phyloP scores from a whole-genome alignment of 345 rosid species.

The Eucalyptus lansdowneana region DNA sequence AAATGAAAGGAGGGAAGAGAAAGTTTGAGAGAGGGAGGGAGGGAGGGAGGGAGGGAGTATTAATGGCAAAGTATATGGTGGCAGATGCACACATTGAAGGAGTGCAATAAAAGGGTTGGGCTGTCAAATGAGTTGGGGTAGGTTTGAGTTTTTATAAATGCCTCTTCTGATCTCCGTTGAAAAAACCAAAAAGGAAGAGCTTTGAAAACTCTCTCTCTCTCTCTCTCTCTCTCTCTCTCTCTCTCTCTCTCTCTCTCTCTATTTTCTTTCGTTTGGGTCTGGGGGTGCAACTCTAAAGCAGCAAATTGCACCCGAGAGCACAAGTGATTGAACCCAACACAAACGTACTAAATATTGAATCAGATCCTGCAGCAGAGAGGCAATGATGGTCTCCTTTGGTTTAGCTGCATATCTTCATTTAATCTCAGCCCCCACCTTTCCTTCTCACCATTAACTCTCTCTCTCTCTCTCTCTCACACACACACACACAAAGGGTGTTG shows the following conservation, averaged over 20 bases:
- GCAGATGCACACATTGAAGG: conserved; percentile 82
- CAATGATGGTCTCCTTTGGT: background rate
- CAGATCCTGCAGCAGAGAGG: background rate
- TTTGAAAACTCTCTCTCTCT: conserved; percentile 1
- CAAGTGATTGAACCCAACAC: background rate
- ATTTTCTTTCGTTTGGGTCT: background rate
- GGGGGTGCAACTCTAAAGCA: conserved; percentile 2
- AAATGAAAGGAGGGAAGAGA: conserved; percentile 26
- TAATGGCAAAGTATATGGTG: conserved; percentile 39
- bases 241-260: conserved; percentile 2
- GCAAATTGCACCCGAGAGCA: background rate
- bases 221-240: background rate
- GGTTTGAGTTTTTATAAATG: conserved; percentile 54
- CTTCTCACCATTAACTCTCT: background rate
- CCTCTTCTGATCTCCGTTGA: background rate
- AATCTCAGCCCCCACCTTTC: background rate
- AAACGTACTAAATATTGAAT: background rate
- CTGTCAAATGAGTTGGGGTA: conserved; percentile 43
- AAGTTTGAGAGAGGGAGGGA: background rate
- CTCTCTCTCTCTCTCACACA: background rate
- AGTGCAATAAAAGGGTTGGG: conserved; percentile 52
- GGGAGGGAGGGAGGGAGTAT: background rate
- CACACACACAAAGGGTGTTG: background rate
- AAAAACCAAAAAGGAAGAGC: background rate
- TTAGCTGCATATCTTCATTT: background rate